Conservation (phyloP, 2,329 filamentous ascomycete species). For the Clonostachys byssicola region DNA sequence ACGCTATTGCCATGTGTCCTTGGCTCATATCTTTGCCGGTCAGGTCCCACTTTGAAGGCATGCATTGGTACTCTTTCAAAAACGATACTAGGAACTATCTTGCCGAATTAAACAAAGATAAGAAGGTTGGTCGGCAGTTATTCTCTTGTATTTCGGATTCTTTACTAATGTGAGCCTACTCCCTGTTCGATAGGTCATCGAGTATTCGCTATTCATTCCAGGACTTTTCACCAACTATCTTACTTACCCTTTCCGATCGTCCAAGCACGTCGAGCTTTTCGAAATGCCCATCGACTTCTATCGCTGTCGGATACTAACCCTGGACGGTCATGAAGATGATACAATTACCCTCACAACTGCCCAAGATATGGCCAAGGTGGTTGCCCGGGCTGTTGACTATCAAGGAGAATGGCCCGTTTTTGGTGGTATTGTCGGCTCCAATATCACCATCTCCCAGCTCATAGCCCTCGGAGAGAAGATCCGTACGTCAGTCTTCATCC, state of each 20-base stretch:
- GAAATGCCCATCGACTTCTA: conserved; percentile 33
- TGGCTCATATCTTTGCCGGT: no score
- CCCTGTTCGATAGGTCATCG: conserved; percentile 32
- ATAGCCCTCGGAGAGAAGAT: conserved; percentile 32
- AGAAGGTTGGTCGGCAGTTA: conserved; percentile 19
- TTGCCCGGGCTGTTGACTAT: conserved; percentile 35
- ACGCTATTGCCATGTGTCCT: background rate
- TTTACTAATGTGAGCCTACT: background rate
- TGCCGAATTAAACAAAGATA: conserved; percentile 40
- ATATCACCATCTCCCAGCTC: conserved; percentile 26
- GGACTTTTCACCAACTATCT: conserved; percentile 52
- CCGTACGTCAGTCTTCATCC: conserved; percentile 21
- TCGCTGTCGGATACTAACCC: conserved; percentile 31
- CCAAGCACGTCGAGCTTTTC: conserved; percentile 33
- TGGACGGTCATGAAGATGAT: conserved; percentile 34
- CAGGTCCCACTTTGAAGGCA: conserved; percentile 12
- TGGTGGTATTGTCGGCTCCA: conserved; percentile 33
- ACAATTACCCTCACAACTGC: conserved; percentile 37
- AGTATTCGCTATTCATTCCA: conserved; percentile 53
- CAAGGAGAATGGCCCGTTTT: conserved; percentile 33
- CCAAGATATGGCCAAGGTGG: conserved; percentile 32
- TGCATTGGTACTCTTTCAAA: conserved; percentile 45
- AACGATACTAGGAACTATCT: conserved; percentile 44
- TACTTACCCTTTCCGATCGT: conserved; percentile 40
- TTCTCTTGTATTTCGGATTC: no score